phyloP scores from a whole-genome alignment of 2,329 filamentous ascomycete genomes.

The Diaporthe ampelina region DNA sequence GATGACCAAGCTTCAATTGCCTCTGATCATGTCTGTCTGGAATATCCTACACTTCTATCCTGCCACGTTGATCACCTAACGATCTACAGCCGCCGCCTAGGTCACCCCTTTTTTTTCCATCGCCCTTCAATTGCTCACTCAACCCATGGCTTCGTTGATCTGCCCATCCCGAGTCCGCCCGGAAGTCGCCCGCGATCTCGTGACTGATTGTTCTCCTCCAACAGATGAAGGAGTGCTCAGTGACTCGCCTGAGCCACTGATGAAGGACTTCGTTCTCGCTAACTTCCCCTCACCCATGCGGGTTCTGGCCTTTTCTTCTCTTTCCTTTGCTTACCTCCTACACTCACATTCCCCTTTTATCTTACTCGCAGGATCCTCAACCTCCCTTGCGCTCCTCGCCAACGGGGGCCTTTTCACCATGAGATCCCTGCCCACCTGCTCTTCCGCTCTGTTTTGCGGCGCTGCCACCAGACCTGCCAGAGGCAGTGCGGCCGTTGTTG shows the following conservation, averaged over 20 bases:
- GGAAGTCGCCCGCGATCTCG: background rate
- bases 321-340: background rate
- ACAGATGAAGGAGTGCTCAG: background rate
- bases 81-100: background rate
- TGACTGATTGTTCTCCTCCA: background rate
- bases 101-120: background rate
- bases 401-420: constrained; percentile 12
- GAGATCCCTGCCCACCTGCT: background rate
- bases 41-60: constrained; percentile 29
- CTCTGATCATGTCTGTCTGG: background rate
- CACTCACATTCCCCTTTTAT: no score
- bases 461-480: background rate
- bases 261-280: background rate
- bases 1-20: background rate
- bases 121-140: background rate
- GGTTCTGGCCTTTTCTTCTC: background rate
- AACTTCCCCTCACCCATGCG: no score
- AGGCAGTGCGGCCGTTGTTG: background rate
- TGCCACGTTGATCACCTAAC: background rate
- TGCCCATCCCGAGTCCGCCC: background rate
- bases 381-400: constrained; percentile 39
- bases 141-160: constrained; percentile 14
- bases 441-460: background rate
- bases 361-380: background rate
- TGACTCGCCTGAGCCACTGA: background rate